Evolutionary conservation across 305 asterid species (phyloP), one percentile per base, ranked within the genome.

Genomic region (Rubia peregrina): DNA sequence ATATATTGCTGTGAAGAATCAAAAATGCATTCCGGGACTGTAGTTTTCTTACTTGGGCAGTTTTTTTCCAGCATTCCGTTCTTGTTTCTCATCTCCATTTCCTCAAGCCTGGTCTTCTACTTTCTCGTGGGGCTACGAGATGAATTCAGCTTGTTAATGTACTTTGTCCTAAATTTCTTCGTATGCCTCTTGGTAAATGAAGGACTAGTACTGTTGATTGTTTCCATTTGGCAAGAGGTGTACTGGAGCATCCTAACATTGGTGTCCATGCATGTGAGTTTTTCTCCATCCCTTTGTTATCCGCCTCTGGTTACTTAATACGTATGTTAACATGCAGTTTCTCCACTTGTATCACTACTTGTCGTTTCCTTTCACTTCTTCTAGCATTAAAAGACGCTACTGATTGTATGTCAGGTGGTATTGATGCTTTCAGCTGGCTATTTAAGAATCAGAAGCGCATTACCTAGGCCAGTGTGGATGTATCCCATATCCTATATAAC

Each of bases 381-480:
- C 57, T 41, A n/a, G 11, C 68, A 7, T 69, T 30, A 46, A 16
- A 22, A 57, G 43, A 57, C 42, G 21, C 26, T 41, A 56, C 61
- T 73, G 22, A 71, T 56, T 67, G 40, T 33, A 17, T 71, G 61
- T 81, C 74, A 95, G 98, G 85, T 90, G 81, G 80, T 86, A 70
- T 81, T 95, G 96, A 95, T 95, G 91, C 88, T 95, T 69, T 87
- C 99, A 1, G 96, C 92, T 6, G 99, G 99, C 67, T 86, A 85
- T 77, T 90, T 92, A 71, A 83, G 99, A 84, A 83, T 90, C 61
- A 88, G 98, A 65, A 84, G 95, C 70, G 88, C 85, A 68, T 84
- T 95, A 81, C 97, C 97, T 3, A 73, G 79, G 71, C 85, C 89
- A n/a, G 88, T 83, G 22, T 95, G 99, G 99, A 81, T 82, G 89